Base-by-base conservation (phyloP, 495 filamentous ascomycete genomes). In the Articulospora tetracladia region DNA sequence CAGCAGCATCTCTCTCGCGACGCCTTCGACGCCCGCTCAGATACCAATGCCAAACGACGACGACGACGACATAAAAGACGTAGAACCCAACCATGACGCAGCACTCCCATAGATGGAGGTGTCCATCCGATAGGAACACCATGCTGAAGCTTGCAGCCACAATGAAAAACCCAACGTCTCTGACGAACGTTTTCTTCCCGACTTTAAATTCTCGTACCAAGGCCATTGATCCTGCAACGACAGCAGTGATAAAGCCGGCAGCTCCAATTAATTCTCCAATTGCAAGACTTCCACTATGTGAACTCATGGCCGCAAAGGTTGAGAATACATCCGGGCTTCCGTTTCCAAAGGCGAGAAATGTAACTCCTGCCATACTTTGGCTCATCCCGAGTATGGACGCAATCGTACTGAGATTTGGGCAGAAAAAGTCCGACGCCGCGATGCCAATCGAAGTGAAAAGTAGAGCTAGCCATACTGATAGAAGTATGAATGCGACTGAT, bases 251-350 rank as follows among this genome's bases (percentile, higher is more conserved):
- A 73, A 99, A 99, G 48, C 89, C 84, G 15, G 95, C 95, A 11
- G 95, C 95, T 19, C 95, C 95, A 27, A 99, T 91, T 53, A 99
- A 78, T 74, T 99, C 95, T 28, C 95, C 95, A 60, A 98, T 86
- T 0, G 95, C 95, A 73, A 99, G 80, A 73, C 93, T 97, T 2
- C 92, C 95, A 67, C 92, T 96, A 66, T 98, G 90, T 25, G 93
- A 94, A 69, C 86, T 86, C 93, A 99, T 98, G 59, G 95, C 95
- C 27, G 93, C 95, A 69, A 98, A 97, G 2, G 95, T 99, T 39
- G 91, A 96, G 72, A 99, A 99, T 19, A 99, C 93, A 73, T 99
- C 95, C 0, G 95, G 95, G 63, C 93, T 97, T n/a, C 95, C 95
- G 75, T 99, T 99, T 55, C 95, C 95, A 72, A 99, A 94, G 3